Base-by-base conservation (phyloP, 768 basidiomycete species). In the Tylopilus sp. region DNA sequence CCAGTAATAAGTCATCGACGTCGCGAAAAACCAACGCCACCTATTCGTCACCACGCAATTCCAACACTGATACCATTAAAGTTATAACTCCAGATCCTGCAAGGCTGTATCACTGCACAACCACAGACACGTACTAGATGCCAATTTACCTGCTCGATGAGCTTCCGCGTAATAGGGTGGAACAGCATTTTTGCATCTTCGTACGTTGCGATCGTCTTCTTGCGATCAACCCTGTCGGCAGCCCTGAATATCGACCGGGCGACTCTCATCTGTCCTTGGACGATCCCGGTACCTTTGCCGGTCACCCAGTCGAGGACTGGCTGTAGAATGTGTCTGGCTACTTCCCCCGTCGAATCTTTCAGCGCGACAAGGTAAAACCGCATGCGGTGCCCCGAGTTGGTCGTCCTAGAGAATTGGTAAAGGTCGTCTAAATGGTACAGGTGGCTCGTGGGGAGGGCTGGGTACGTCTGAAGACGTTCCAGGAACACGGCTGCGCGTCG, bases 401-500 rank as follows among this genome's bases (percentile, higher is more conserved):
- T 56, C 0, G 73, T 72, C 37, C 62, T 57, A 12, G 74, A 66
- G 54, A 83, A 67, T 14, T 58, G 48, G 62, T 84, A 84, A 5
- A 76, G 59, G 33, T 60, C 49, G 52, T 77, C 78, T 29, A 84
- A 72, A 33, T 71, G 66, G 7, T 56, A 52, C 37, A 82, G 62
- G 57, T 78, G 77, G 0, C 63, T 33, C 1, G 70, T 54, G 1
- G 83, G 80, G 29, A 83, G 72, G 0, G 78, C 58, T 0, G 68
- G 41, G 48, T 70, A 73, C 17, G 41, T 62, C 53, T 79, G 74
- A 9, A 85, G 68, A 45, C 73, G 75, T 60, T 82, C 78, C 51
- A 85, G 74, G 71, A 84, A 83, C 43, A 83, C 79, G 45, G 77
- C 79, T 80, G 54, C n/a, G n/a, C n/a, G n/a, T n/a, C n/a, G n/a